Conservation (phyloP, 2,329 filamentous ascomycete species). For the Cytospora mali region DNA sequence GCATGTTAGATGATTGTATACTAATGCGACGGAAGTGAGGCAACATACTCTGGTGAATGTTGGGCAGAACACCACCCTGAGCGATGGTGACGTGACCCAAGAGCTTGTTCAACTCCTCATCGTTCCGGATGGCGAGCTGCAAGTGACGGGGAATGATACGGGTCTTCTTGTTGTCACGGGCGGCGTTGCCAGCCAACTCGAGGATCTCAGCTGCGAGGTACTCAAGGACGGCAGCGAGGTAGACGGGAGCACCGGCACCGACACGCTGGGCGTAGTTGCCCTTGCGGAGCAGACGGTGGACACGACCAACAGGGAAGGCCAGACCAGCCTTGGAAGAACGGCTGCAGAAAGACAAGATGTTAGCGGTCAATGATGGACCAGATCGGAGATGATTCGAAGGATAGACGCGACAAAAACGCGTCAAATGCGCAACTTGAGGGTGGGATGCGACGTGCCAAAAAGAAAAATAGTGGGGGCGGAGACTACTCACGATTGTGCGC, state of each 20-base stretch:
- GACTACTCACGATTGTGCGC: slow-evolving; percentile 90
- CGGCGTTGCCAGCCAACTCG: slow-evolving; percentile 97
- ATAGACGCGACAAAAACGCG: slow-evolving; percentile 41
- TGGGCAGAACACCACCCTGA: slow-evolving; percentile 94
- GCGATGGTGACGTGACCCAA: slow-evolving; percentile 95
- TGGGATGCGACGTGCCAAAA: not conserved
- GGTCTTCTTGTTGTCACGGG: slow-evolving; percentile 99
- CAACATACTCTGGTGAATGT: slow-evolving; percentile 92
- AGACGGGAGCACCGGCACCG: slow-evolving; percentile 96
- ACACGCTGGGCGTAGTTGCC: slow-evolving; percentile 99
- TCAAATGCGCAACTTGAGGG: not conserved
- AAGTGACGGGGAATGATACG: slow-evolving; percentile 99
- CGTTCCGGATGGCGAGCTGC: slow-evolving; percentile 98
- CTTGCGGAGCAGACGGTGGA: slow-evolving; percentile 98
- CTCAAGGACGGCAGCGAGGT: slow-evolving; percentile 95
- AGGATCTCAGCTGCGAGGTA: slow-evolving; percentile 99
- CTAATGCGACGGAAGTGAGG: not conserved
- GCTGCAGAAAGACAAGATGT: slow-evolving; percentile 53
- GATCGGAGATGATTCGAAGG: slow-evolving; percentile 22
- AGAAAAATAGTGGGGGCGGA: slow-evolving; percentile 1
- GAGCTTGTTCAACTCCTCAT: slow-evolving; percentile 99
- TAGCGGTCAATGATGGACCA: slow-evolving; percentile 38
- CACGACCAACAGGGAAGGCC: slow-evolving; percentile 98
- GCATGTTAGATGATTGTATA: slow-evolving; percentile 31
- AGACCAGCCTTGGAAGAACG: slow-evolving; percentile 99